phyloP scores from a whole-genome alignment of 163 green algal species.

The Scenedesmus sp. region DNA sequence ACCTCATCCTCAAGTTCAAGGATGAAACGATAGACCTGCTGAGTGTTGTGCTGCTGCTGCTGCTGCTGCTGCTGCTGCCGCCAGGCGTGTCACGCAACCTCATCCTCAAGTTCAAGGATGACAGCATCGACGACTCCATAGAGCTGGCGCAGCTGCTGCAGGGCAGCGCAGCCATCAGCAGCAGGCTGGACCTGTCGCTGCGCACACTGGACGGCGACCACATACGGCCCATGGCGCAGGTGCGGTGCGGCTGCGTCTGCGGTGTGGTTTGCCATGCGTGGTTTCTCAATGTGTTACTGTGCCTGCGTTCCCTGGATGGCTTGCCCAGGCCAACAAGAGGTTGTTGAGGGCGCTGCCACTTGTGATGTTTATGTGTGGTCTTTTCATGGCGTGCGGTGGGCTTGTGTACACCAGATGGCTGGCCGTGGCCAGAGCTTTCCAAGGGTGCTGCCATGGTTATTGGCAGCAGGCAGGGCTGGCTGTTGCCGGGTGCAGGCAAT shows the following conservation, averaged over 20 bases:
- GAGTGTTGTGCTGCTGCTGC: neutral
- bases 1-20: slow-evolving; percentile 86
- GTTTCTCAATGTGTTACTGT: too few species aligned
- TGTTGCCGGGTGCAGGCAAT: too few species aligned
- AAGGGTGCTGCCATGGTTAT: too few species aligned
- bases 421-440: too few species aligned
- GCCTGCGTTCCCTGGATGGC: too few species aligned
- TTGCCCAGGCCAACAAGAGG: too few species aligned
- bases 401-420: too few species aligned
- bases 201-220: slow-evolving; percentile 80
- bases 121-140: slow-evolving; percentile 85
- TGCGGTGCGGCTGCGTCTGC: neutral
- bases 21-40: slow-evolving; percentile 54
- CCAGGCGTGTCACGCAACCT: slow-evolving; percentile 76
- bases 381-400: too few species aligned
- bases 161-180: slow-evolving; percentile 44
- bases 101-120: slow-evolving; percentile 84
- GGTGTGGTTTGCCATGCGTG: too few species aligned
- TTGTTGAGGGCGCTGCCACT: too few species aligned
- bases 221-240: slow-evolving; percentile 75
- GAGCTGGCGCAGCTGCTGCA: slow-evolving; percentile 74
- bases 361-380: too few species aligned
- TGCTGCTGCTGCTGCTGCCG: neutral
- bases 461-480: too few species aligned
- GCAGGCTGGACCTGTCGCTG: slow-evolving; percentile 68